Conservation (phyloP, 2,329 filamentous ascomycete genomes). For the Macrophomina pseudophaseolina region DNA sequence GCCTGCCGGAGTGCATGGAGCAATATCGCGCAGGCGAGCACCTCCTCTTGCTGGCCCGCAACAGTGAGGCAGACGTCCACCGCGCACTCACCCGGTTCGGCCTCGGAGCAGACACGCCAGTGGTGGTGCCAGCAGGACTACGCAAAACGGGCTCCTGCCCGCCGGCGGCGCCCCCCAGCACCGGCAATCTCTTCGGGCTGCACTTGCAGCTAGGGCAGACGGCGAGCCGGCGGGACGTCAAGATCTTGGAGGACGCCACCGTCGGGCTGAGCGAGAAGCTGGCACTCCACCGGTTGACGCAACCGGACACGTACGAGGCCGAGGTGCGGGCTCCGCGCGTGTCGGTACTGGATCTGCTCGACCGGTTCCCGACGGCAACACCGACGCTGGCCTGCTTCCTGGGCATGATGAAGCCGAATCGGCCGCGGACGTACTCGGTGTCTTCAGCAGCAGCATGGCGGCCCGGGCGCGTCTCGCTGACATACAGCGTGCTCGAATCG, state of each 20-base stretch:
- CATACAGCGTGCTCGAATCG: neutral
- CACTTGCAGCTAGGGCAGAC: neutral
- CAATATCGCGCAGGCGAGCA: neutral
- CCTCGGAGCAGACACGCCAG: neutral
- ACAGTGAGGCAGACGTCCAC: neutral
- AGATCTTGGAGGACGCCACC: neutral
- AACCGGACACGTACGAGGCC: too few relatives aligned
- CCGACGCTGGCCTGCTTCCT: too few relatives aligned
- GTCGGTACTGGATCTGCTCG: too few relatives aligned
- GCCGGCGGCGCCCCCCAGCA: too few relatives aligned
- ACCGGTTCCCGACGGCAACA: too few relatives aligned
- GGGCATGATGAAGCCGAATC: too few relatives aligned
- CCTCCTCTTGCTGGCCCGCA: neutral
- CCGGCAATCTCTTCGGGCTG: neutral
- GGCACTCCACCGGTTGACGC: neutral
- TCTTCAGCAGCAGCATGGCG: too few relatives aligned
- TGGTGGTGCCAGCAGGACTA: neutral
- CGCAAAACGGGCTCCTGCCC: neutral
- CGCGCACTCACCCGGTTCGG: neutral
- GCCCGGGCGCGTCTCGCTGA: neutral
- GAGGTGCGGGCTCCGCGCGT: too few relatives aligned
- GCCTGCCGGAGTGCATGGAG: neutral
- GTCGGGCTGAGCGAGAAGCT: neutral
- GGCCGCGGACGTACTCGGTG: too few relatives aligned
- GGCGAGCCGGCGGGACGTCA: neutral